Base-by-base conservation (phyloP, 345 rosid species). In the Erysimum cheiranthoides region DNA sequence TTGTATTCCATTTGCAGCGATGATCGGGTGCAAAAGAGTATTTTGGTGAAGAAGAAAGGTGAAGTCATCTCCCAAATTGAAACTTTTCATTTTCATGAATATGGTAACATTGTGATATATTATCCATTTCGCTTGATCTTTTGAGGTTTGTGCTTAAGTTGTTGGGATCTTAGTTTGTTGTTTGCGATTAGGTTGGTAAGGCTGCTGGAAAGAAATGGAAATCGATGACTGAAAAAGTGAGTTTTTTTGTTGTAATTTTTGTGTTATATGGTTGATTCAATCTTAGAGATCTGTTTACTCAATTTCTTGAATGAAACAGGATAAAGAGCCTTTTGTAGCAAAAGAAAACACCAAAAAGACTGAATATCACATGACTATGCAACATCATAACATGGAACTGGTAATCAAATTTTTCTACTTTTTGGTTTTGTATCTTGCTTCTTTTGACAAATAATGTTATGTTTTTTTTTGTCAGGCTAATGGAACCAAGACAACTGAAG, bases 181-280 rank as follows among this genome's bases (percentile, higher is more conserved):
- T 35, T 54, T 21, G 28, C 50, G 8, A 71, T 5, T 79, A 92
- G 97, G 96, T 90, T 32, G 92, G 93, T 8, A 92, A 82, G 73
- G 97, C 96, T 71, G 91, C 87, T 42, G 96, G 96, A 46, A 84
- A 54, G 12, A 87, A 86, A 71, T 92, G 97, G 97, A 90, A 87
- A 66, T 73, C 85, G 0, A 34, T 92, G 89, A 71, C 82, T 2
- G 89, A 80, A 2, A 90, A 83, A 45, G 97, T 90, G 67, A 83
- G 87, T 85, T 12, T 45, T 73, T 17, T 17, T 43, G 4, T 21
- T 21, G 25, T 21, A 21, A 21, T 21, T 21, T 21, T 21, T 21
- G 25, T 21, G 25, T 21, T 21, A 21, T 21, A 21, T n/a, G 16
- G 36, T 62, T 34, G 25, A 18, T 1, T 13, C 12, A 10, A 8